A percentile compares a stretch with the other conserved stretches of the same genome.
These are phyloP conservation scores for Ascochyta rabiei DNA, from an alignment of 2,329 filamentous ascomycete species.

Conservation along the genomic window DNA sequence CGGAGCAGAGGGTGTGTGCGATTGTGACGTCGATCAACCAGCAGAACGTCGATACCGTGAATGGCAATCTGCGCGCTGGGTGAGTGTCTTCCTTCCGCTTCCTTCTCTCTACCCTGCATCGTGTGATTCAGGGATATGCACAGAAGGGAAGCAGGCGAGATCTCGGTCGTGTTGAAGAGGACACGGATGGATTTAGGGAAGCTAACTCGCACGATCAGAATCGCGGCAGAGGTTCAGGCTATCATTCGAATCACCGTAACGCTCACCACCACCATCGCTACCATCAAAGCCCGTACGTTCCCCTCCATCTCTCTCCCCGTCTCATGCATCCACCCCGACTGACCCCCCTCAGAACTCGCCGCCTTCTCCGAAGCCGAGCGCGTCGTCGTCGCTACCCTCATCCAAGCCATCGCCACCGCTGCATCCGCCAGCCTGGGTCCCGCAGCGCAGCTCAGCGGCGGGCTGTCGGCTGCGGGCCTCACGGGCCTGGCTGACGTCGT, in stretches of 20 bases:
- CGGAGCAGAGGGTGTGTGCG: slow-evolving; percentile 1
- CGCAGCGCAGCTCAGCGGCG: not conserved
- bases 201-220: not conserved
- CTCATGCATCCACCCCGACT: too few relatives aligned
- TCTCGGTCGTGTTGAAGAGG: too few relatives aligned
- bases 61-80: not conserved
- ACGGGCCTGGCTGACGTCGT: not conserved
- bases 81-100: too few relatives aligned
- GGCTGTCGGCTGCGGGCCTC: not conserved
- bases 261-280: not conserved
- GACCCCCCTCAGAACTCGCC: not conserved
- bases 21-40: slow-evolving; percentile 5
- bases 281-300: not conserved
- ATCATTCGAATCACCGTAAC: not conserved
- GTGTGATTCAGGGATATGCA: too few relatives aligned
- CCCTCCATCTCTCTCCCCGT: too few relatives aligned
- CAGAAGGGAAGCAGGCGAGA: too few relatives aligned
- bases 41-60: slow-evolving; percentile 3
- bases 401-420: slow-evolving; percentile 2
- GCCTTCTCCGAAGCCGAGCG: not conserved
- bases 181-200: too few relatives aligned
- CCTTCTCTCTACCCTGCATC: too few relatives aligned
- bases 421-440: not conserved
- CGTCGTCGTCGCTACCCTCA: not conserved
- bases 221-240: not conserved